A percentile compares a stretch with the other conserved stretches of the same genome.
phyloP scores from a whole-genome alignment of 768 basidiomycete genomes.

The Hericium coralloides region DNA sequence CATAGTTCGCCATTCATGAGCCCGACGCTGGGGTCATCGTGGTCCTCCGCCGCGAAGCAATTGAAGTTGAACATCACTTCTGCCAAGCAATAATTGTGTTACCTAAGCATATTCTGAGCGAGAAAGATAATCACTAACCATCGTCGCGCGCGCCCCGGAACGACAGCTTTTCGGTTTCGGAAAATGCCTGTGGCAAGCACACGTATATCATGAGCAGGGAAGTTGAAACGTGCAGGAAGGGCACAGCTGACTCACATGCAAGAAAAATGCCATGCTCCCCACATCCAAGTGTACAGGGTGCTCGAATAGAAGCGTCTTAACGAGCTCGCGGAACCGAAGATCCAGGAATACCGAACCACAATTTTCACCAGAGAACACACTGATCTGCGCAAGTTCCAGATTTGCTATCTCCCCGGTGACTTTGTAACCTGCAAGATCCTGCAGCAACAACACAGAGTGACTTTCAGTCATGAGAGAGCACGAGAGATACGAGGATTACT shows the following conservation, averaged over 20 bases:
- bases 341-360: constrained; percentile 86
- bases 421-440: constrained; percentile 40
- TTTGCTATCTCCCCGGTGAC: constrained; percentile 73
- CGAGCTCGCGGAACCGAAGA: constrained; percentile 74
- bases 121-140: constrained; percentile 35
- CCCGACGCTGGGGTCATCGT: constrained; percentile 72
- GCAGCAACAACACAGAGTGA: constrained; percentile 9
- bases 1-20: constrained; percentile 76
- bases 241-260: constrained; percentile 46
- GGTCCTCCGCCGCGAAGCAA: constrained; percentile 83
- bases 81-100: constrained; percentile 26
- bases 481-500: not conserved
- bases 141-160: constrained; percentile 74
- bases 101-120: not conserved
- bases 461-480: constrained; percentile 2
- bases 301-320: constrained; percentile 64
- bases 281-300: constrained; percentile 81
- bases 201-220: too few species aligned
- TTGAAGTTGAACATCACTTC: constrained; percentile 84
- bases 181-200: constrained; percentile 39
- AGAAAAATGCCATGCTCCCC: constrained; percentile 78
- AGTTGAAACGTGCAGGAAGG: too few species aligned
- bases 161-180: constrained; percentile 78
- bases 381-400: constrained; percentile 89
- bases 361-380: constrained; percentile 78